Percentiles rank a stretch among this genome's conserved stretches.
These are phyloP conservation scores for Stachybotrys echinatus DNA, from an alignment of 2,329 filamentous ascomycete species.

Conservation along the genomic window DNA sequence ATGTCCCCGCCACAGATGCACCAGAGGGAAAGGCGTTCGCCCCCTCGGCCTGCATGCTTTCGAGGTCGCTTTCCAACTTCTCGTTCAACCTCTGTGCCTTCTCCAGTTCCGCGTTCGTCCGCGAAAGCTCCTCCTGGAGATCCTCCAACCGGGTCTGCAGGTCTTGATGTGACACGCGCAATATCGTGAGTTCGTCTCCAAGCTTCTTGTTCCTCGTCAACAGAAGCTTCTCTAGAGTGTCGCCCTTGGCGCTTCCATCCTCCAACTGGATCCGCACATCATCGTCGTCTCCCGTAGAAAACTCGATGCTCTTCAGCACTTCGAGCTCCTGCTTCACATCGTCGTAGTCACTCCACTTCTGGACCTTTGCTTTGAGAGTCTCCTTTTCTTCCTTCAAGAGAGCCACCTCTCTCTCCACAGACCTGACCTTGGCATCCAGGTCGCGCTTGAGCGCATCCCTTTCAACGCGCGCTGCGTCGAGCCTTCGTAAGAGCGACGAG, in stretches of 20 bases:
- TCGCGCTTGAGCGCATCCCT: slow-evolving; percentile 75
- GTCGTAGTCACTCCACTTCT: slow-evolving; percentile 91
- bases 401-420: slow-evolving; percentile 72
- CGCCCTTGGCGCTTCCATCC: slow-evolving; percentile 46
- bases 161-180: slow-evolving; percentile 91
- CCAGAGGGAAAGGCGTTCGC: slow-evolving; percentile 81
- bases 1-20: slow-evolving; percentile 89
- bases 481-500: slow-evolving; percentile 80
- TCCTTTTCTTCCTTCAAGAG: slow-evolving; percentile 78
- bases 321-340: slow-evolving; percentile 95
- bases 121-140: slow-evolving; percentile 77
- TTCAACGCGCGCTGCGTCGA: slow-evolving; percentile 79
- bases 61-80: slow-evolving; percentile 87
- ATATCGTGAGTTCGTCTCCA: slow-evolving; percentile 84
- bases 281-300: slow-evolving; percentile 84
- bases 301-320: slow-evolving; percentile 96
- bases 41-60: slow-evolving; percentile 79
- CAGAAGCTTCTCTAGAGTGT: slow-evolving; percentile 85
- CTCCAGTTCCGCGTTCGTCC: slow-evolving; percentile 80
- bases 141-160: slow-evolving; percentile 73
- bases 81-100: slow-evolving; percentile 78
- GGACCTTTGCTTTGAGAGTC: slow-evolving; percentile 70
- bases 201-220: slow-evolving; percentile 95
- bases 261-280: slow-evolving; percentile 43
- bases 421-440: slow-evolving; percentile 68